phyloP scores from a whole-genome alignment of 139 green algal species.

The Medakamo hakoo region DNA sequence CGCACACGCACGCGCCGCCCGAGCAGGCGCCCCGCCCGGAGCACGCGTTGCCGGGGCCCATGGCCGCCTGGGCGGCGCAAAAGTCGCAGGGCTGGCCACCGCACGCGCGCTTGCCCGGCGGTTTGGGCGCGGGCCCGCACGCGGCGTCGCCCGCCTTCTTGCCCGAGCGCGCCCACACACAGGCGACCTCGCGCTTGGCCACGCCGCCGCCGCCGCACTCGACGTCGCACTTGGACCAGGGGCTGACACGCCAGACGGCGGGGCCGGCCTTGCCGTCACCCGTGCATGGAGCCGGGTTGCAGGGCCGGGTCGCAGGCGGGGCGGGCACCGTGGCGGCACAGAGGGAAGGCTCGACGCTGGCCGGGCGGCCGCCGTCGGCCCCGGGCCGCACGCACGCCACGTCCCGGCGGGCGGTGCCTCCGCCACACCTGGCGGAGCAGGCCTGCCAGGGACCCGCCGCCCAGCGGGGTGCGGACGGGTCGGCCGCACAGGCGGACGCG shows the following conservation, averaged over 20 bases:
- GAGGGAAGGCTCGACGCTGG: too few species aligned
- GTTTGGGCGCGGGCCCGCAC: slow-evolving; percentile 6
- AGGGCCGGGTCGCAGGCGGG: background rate
- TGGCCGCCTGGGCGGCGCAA: slow-evolving; percentile 17
- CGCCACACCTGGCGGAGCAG: background rate
- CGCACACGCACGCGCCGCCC: slow-evolving; percentile 13
- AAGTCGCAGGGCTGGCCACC: slow-evolving; percentile 20
- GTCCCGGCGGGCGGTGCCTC: too few species aligned
- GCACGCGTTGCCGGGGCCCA: background rate
- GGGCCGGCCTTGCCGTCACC: background rate
- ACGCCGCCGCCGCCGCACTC: slow-evolving; percentile 10
- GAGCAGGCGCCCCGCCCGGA: slow-evolving; percentile 13
- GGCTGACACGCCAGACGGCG: background rate
- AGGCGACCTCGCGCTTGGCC: slow-evolving; percentile 11
- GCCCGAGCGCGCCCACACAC: slow-evolving; percentile 4
- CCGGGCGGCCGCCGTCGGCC: too few species aligned
- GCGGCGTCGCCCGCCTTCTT: background rate
- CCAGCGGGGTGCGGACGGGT: too few species aligned
- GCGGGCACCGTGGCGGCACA: too few species aligned
- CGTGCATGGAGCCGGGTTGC: background rate
- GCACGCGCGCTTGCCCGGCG: slow-evolving; percentile 6
- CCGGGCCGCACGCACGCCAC: too few species aligned
- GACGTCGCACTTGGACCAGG: too few species aligned
- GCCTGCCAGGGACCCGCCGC: background rate
- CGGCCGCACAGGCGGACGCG: too few species aligned